Evolutionary conservation across 805 yeast genomes (phyloP), one percentile per base, ranked within the genome.

Genomic region (Monosporozyma aquatica): DNA sequence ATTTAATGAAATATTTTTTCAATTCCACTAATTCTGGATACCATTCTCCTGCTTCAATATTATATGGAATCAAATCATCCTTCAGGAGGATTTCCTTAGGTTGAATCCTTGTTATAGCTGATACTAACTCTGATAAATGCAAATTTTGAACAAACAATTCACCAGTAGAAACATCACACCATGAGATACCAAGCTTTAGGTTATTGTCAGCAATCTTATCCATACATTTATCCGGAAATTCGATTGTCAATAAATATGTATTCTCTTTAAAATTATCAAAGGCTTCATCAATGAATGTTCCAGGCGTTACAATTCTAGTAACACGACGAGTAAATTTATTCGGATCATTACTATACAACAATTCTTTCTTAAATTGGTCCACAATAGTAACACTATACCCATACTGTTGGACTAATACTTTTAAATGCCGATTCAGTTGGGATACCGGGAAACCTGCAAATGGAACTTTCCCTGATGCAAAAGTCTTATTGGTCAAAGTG

Each of bases 361-460:
- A 18, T 1, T 61, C 59, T 23, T 53, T 56, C 36, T 51, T 54
- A 36, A 64, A 69, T 61, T 90, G 94, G 51, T 85, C 92, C n/a
- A 86, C 76, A 6, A 89, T 70, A 0, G 90, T 95, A 0, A 87
- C 97, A 42, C 80, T 82, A 39, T 72, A 69, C 2, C 79, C 80
- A 18, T 74, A 62, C 27, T 79, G 85, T 42, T 80, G 78, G 2
- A 92, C 94, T 22, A 89, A 70, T 0, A 79, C 68, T 52, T 78
- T 77, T 28, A 87, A 72, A 55, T 85, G 89, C 44, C 87, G 74
- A 42, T 80, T 83, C 15, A 87, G 61, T 43, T 79, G 85, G 33
- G 65, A 62, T 4, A 74, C 68, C 0, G 98, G 98, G 53, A 92
- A 92, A 0, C 98, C 98, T 0, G 97, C 86, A 83, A 92, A 87